These are phyloP conservation scores for Terana coerulea DNA, from an alignment of 768 basidiomycete genomes.

Conservation along the genomic window DNA sequence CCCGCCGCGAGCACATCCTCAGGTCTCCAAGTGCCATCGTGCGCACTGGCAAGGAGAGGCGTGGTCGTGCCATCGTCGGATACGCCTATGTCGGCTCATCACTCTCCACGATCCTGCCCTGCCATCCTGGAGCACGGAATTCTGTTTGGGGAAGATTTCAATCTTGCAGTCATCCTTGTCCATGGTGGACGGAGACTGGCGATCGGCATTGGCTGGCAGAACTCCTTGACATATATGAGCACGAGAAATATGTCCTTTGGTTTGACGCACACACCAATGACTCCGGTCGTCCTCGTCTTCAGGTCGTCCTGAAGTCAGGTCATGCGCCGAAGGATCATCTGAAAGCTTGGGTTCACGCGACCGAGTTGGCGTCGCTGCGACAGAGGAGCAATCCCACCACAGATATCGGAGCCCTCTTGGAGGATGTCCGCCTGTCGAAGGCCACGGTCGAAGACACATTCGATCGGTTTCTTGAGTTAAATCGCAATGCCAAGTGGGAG, in stretches of 20 bases:
- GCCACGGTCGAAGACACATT: slow-evolving; percentile 14
- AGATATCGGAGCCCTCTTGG: slow-evolving; percentile 10
- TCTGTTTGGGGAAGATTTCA: slow-evolving; percentile 25
- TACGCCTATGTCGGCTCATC: slow-evolving; percentile 49
- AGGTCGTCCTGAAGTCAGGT: slow-evolving; percentile 49
- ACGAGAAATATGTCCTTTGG: slow-evolving; percentile 54
- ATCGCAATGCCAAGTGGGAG: slow-evolving; percentile 19
- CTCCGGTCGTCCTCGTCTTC: slow-evolving; percentile 27
- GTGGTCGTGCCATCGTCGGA: slow-evolving; percentile 32
- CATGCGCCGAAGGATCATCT: slow-evolving; percentile 46
- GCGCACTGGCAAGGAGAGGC: slow-evolving; percentile 25
- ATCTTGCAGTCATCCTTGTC: background rate
- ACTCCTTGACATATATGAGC: slow-evolving; percentile 37
- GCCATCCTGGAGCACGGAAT: slow-evolving; percentile 1
- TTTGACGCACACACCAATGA: slow-evolving; percentile 27
- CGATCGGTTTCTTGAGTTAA: slow-evolving; percentile 16
- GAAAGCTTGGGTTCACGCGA: slow-evolving; percentile 46
- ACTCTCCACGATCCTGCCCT: slow-evolving; percentile 30
- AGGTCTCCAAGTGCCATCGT: slow-evolving; percentile 35
- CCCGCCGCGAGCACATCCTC: slow-evolving; percentile 44
- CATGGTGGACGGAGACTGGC: slow-evolving; percentile 5
- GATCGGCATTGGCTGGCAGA: slow-evolving; percentile 14
- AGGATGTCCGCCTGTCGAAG: slow-evolving; percentile 11
- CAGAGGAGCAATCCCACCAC: too few relatives aligned
- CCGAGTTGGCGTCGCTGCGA: slow-evolving; percentile 16